phyloP scores from a whole-genome alignment of 768 basidiomycete species.

The Multifurca ochricompacta region DNA sequence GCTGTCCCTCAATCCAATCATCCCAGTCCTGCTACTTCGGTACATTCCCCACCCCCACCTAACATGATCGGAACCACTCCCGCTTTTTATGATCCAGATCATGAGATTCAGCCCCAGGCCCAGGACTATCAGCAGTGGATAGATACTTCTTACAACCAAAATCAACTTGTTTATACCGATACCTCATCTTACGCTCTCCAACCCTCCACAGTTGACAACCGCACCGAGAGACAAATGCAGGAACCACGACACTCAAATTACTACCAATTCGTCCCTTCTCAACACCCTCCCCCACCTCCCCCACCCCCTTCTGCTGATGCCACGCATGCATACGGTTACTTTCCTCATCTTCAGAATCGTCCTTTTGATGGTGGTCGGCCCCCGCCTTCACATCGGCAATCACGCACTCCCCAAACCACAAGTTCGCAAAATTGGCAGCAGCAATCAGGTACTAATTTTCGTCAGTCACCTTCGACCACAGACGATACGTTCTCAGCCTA shows the following conservation, averaged over 20 bases:
- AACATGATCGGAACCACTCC: conserved; percentile 23
- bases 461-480: not conserved
- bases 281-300: not conserved
- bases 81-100: conserved; percentile 21
- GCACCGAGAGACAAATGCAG: not conserved
- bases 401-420: not conserved
- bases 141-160: not conserved
- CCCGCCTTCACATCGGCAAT: not conserved
- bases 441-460: not conserved
- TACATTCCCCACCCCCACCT: not conserved
- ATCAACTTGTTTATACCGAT: not conserved
- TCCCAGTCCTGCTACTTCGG: not conserved
- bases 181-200: not conserved
- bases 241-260: not conserved
- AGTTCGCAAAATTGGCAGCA: not conserved
- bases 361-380: not conserved
- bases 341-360: not conserved
- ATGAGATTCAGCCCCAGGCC: conserved; percentile 2
- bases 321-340: not conserved
- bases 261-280: conserved; percentile 15
- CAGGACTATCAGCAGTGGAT: conserved; percentile 15
- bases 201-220: not conserved
- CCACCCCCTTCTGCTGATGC: not conserved
- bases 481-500: not conserved
- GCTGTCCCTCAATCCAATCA: not conserved